phyloP scores from a whole-genome alignment of 1,139 yeast species.

The Ogataea hybrid region DNA sequence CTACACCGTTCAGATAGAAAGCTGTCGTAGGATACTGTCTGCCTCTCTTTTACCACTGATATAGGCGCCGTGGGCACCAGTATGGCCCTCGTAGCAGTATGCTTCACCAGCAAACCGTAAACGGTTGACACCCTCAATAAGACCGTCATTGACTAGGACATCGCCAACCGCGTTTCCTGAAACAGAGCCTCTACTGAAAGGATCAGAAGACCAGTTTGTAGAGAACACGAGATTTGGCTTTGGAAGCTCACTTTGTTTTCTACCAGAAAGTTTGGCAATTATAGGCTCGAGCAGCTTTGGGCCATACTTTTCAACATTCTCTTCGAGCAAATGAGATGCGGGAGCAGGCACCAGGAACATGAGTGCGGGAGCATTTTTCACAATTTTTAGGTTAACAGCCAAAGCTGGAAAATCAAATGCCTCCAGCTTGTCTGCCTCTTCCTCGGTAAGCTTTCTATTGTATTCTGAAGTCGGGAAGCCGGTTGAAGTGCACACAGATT shows the following conservation, averaged over 20 bases:
- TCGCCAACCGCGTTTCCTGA: conserved; percentile 44
- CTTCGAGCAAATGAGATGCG: conserved; percentile 37
- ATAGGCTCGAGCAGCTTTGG: conserved; percentile 28
- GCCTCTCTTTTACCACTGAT: conserved; percentile 51
- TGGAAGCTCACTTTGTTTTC: conserved; percentile 20
- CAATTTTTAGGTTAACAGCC: conserved; percentile 24
- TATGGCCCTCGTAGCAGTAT: conserved; percentile 49
- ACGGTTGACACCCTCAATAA: conserved; percentile 43
- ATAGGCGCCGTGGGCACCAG: conserved; percentile 59
- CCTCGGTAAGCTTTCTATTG: conserved; percentile 7
- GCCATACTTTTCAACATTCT: conserved; percentile 20
- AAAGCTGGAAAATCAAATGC: conserved; percentile 35
- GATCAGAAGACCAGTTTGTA: conserved; percentile 50
- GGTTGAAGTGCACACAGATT: conserved; percentile 10
- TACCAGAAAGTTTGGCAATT: conserved; percentile 21
- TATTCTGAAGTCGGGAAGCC: conserved; percentile 13
- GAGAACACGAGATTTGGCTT: conserved; percentile 44
- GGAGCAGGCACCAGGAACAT: conserved; percentile 49
- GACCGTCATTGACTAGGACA: conserved; percentile 26
- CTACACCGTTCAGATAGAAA: conserved; percentile 2
- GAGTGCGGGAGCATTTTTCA: conserved; percentile 34
- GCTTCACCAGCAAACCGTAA: conserved; percentile 59
- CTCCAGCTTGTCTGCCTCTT: conserved; percentile 14
- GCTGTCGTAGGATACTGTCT: conserved; percentile 14
- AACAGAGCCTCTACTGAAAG: conserved; percentile 50